Evolutionary conservation across 371 early-diverging fungal genomes (phyloP).

Genomic region (Rhizopus stolonifer): DNA sequence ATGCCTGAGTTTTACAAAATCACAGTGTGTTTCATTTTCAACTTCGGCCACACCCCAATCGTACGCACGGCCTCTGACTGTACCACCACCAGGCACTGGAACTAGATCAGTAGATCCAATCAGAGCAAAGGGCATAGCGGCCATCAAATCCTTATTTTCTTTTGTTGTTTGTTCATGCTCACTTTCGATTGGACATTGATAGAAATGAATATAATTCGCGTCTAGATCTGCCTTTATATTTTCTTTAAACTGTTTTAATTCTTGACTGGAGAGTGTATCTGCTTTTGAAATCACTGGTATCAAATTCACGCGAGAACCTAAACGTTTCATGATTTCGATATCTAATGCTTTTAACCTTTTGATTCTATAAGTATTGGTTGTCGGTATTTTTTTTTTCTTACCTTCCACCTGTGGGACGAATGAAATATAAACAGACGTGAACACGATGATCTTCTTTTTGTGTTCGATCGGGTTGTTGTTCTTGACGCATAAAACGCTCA

Average conservation of each 20-base stretch:
- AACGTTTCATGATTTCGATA: slow-evolving; percentile 83
- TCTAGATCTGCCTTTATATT: slow-evolving; percentile 54
- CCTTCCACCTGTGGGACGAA: slow-evolving; percentile 84
- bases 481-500: slow-evolving; percentile 79
- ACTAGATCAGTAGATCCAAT: slow-evolving; percentile 87
- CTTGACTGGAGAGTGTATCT: slow-evolving; percentile 67
- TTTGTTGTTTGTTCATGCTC: slow-evolving; percentile 75
- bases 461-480: slow-evolving; percentile 52
- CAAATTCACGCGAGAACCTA: slow-evolving; percentile 79
- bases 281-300: slow-evolving; percentile 76
- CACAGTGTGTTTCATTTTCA: slow-evolving; percentile 84
- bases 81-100: slow-evolving; percentile 61
- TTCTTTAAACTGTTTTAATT: slow-evolving; percentile 74
- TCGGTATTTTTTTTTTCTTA: slow-evolving; percentile 20
- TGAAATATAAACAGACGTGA: slow-evolving; percentile 92
- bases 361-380: not conserved
- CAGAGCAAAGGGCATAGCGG: slow-evolving; percentile 90
- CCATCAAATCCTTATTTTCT: slow-evolving; percentile 75
- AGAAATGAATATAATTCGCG: slow-evolving; percentile 71
- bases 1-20: slow-evolving; percentile 89
- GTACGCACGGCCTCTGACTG: slow-evolving; percentile 84
- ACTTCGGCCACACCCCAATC: slow-evolving; percentile 92
- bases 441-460: slow-evolving; percentile 66
- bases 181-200: slow-evolving; percentile 71
- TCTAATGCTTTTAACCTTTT: slow-evolving; percentile 82